A percentile compares a stretch with the other conserved stretches of the same genome.
phyloP scores from a whole-genome alignment of 2,329 filamentous ascomycete genomes.

The Aspergillus alliaceus region DNA sequence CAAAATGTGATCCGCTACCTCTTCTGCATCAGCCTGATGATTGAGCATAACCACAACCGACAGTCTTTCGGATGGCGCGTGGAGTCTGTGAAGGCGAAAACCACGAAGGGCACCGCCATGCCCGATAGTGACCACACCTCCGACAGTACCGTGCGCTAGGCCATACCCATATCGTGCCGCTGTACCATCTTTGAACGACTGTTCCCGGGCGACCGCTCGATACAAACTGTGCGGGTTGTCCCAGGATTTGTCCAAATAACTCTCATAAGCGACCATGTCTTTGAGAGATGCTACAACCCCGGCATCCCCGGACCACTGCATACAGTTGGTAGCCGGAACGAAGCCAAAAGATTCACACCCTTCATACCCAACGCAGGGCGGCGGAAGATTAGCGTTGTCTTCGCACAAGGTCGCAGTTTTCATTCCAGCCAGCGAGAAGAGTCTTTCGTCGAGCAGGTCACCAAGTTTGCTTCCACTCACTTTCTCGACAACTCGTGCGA shows the following conservation, averaged over 20 bases:
- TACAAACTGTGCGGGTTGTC: constrained; percentile 38
- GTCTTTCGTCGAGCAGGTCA: constrained; percentile 36
- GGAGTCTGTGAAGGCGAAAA: constrained; percentile 38
- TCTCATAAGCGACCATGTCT: constrained; percentile 51
- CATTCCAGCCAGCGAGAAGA: constrained; percentile 46
- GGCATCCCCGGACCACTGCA: constrained; percentile 50
- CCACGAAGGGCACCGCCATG: constrained; percentile 47
- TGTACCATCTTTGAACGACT: constrained; percentile 35
- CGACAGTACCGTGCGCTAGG: constrained; percentile 27
- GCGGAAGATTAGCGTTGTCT: constrained; percentile 38
- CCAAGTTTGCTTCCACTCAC: constrained; percentile 36
- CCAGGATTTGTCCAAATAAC: constrained; percentile 36
- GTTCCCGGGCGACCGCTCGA: constrained; percentile 25
- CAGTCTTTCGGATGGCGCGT: constrained; percentile 35
- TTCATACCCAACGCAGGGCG: constrained; percentile 47
- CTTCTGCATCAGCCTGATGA: constrained; percentile 32
- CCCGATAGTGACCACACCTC: constrained; percentile 29
- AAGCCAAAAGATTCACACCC: constrained; percentile 41
- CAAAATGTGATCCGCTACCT: constrained; percentile 31
- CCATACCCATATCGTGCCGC: constrained; percentile 41
- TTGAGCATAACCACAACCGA: constrained; percentile 46
- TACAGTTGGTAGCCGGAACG: constrained; percentile 38
- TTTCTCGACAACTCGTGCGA: constrained; percentile 41
- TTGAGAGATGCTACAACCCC: constrained; percentile 45
- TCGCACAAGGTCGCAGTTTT: constrained; percentile 40